Base-by-base conservation (phyloP, 2,329 filamentous ascomycete species). In the Dactylonectria macrodidyma region DNA sequence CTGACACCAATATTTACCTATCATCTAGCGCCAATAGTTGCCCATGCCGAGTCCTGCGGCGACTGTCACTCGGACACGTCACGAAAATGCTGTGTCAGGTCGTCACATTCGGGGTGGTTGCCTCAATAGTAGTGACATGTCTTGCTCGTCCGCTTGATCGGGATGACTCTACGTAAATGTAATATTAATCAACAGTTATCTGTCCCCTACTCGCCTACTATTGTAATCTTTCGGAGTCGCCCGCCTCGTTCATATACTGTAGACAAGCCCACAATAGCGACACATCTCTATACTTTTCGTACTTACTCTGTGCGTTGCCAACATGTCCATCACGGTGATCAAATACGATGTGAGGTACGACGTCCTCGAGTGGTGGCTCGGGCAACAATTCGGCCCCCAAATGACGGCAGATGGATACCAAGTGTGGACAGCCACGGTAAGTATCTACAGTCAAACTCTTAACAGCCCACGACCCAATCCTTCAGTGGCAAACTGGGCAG, bases 331-430 rank as follows among this genome's bases (percentile, higher is more conserved):
- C 3, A 57, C 51, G 1, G 60, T 51, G 1, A 11, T 62, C 14
- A 62, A 50, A 41, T 62, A 62, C 19, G 60, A 44, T 26, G 60
- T 62, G 8, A 11, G 7, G 4, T 38, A 62, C 9, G 26, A 48
- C 19, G 14, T 62, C 10, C 24, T 62, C 26, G 30, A 16, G 14
- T 10, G 16, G 34, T 62, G 60, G 60, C 34, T 62, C 10, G 10
- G 4, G 30, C 26, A 26, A 9, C 10, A 33, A 9, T 62, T 62
- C 33, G 60, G 59, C 38, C 14, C 50, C 12, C 24, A 5, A 12
- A 16, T 9, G 22, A 7, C 60, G 2, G 38, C 38, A 44, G 41
- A 44, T 44, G 41, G 41, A n/a, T 44, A 5, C n/a, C 3, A 5
- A 12, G 33, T 38, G 11, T 62, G 60, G 60, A 38, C 41, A 19